Base-by-base conservation (phyloP, 352 stramenopile genomes). In the Globisporangium yorkense region DNA sequence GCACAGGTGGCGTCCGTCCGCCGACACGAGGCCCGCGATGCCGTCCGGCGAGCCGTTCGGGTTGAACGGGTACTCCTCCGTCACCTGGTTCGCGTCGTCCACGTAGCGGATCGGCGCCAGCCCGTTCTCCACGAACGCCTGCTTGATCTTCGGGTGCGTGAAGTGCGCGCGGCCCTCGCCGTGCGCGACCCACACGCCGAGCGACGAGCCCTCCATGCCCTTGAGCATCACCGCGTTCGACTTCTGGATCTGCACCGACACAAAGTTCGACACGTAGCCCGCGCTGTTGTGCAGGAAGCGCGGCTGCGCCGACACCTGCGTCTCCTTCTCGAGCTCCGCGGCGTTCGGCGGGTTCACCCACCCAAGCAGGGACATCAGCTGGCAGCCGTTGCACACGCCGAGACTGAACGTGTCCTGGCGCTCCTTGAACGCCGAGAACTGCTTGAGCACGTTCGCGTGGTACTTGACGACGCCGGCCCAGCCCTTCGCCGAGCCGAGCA, bases 311-410 rank as follows among this genome's bases (percentile, higher is more conserved):
- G 81, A 87, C 37, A 65, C 57, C 56, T 80, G 71, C 15, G 66
- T 78, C 65, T 89, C 75, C 3, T 71, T 49, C 58, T 88, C 79
- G 4, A 93, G 40, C 39, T 69, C 59, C 49, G 70, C 68, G 10
- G 79, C 69, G 48, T 90, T 74, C 24, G 80, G 73, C 20, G 68
- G 70, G 54, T 88, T 79, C 44, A 99, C 89, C 95, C 96, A 99
- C 44, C 97, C 97, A 18, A 99, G 88, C 37, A 99, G 75, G 40
- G 96, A 96, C 96, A 99, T 99, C 43, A 99, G 92, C 80, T 99
- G 97, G 75, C 97, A 99, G 43, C 97, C 97, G 71, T 99, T 99
- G 77, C 97, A 99, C 0, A 99, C 89, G 54, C 97, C 97, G 18
- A 99, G 90, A 72, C 89, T 98, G 79, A 99, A 99, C 20, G 97